Evolutionary conservation across 2,329 filamentous ascomycete species (phyloP), one percentile per base, ranked within the genome.

Genomic region (Tolypocladium ovalisporum): DNA sequence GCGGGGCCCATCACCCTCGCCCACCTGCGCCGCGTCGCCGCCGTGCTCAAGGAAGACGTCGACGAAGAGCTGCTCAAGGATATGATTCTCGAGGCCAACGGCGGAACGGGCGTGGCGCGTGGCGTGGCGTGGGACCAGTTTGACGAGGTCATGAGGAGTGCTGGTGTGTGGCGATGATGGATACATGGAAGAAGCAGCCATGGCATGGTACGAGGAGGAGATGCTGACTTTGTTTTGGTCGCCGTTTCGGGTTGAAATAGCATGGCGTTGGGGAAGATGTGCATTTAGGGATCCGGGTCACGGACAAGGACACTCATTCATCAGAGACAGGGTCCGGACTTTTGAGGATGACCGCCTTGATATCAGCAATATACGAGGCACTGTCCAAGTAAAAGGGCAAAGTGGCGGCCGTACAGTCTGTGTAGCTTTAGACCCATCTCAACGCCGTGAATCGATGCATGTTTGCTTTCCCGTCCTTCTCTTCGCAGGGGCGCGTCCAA

Each of bases 81-180:
- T 75, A 99, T 99, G 94, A 87, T 99, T 58, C 76, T 91, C 54
- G 93, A 97, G 77, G 94, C 93, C 54, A 97, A 95, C 71, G 89
- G 89, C 3, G 90, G 89, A 1, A 84, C 80, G 4, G 86, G 88
- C 19, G 81, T 88, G 13, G 82, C 78, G 40, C 81, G 77, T 57
- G 90, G 88, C 9, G 93, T 96, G 12, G 83, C 78, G 44, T 77
- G 86, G 67, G 86, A 88, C 55, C 90, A 97, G 67, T 96, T 96
- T 73, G 87, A 91, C 72, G 83, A 83, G 56, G 89, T 96, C 6
- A 93, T 96, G 90, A 82, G 79, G 62, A 79, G 88, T 65, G 92
- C 91, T 7, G 91, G 91, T 1, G 85, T 92, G 40, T 93, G 93
- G 80, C 85, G 84, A 70, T 87, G 79, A 86, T n/a, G 29, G 17